phyloP scores from a whole-genome alignment of 768 basidiomycete genomes.

The Dentipellis sp. region DNA sequence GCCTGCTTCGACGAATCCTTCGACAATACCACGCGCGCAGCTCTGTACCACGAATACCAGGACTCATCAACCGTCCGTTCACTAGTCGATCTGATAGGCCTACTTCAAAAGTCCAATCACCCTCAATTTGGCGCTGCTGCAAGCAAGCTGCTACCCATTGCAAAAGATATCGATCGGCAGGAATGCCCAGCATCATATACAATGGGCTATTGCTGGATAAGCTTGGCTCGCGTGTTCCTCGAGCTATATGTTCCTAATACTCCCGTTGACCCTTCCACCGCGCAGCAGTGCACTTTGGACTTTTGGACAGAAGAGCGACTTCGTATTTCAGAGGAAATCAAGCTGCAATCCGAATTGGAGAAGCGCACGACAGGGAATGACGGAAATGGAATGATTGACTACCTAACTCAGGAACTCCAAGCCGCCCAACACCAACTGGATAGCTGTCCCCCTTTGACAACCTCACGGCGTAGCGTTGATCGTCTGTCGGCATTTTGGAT shows the following conservation, averaged over 20 bases:
- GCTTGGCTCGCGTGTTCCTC: constrained; percentile 48
- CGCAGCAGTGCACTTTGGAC: constrained; percentile 36
- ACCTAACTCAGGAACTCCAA: constrained; percentile 31
- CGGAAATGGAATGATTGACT: constrained; percentile 36
- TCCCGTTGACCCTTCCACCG: constrained; percentile 80
- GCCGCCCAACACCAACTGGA: constrained; percentile 21
- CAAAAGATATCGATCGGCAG: background rate
- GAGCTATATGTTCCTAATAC: constrained; percentile 73
- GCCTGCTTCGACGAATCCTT: constrained; percentile 9
- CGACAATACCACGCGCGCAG: constrained; percentile 5
- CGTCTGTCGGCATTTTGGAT: constrained; percentile 60
- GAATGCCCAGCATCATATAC: background rate
- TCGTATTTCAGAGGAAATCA: constrained; percentile 37
- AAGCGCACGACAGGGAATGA: constrained; percentile 43
- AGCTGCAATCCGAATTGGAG: constrained; percentile 50
- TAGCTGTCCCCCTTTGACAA: constrained; percentile 21
- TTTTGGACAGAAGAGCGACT: constrained; percentile 35
- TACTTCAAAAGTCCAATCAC: constrained; percentile 7
- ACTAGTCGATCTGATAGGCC: background rate
- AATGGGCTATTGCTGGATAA: constrained; percentile 49
- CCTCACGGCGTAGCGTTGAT: constrained; percentile 30
- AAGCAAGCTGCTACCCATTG: background rate
- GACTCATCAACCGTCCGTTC: background rate
- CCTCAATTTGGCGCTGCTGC: constrained; percentile 1
- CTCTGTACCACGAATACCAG: background rate